These are phyloP conservation scores for Septoria petroselini DNA, from an alignment of 2,329 filamentous ascomycete species.

Conservation along the genomic window DNA sequence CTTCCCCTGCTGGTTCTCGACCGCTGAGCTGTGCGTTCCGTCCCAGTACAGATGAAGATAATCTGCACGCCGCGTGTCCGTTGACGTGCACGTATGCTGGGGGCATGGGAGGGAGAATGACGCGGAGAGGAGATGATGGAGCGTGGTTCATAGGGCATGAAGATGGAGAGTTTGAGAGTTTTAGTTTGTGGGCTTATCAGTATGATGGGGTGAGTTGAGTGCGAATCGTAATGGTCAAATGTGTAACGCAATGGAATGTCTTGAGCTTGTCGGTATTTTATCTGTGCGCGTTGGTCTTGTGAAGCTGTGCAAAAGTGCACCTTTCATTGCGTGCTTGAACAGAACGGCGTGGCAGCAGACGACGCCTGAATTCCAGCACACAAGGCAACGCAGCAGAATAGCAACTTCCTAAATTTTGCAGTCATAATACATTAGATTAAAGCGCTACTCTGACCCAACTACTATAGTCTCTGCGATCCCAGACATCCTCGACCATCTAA, in stretches of 20 bases:
- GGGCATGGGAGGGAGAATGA: background rate
- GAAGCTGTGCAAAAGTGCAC: no score
- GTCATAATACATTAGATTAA: conserved; percentile 1
- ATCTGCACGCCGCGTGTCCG: conserved; percentile 6
- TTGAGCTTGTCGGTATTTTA: no score
- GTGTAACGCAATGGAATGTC: background rate
- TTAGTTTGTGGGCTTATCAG: conserved; percentile 9
- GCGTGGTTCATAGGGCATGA: conserved; percentile 8
- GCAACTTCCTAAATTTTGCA: no score
- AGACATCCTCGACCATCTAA: background rate
- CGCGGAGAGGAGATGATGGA: background rate
- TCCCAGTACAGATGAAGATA: background rate
- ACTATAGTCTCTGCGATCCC: no score
- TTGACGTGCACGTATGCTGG: conserved; percentile 10
- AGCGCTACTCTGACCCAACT: background rate
- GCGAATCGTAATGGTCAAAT: no score
- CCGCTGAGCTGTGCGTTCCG: conserved; percentile 5
- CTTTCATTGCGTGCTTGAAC: no score
- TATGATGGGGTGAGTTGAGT: conserved; percentile 1
- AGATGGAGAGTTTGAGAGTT: conserved; percentile 1
- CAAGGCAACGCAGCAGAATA: no score
- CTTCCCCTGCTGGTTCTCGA: no score
- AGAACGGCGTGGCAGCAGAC: no score
- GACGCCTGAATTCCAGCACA: no score
- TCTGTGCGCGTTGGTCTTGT: no score